Evolutionary conservation across 2,329 filamentous ascomycete genomes (phyloP).

Genomic region (Decorospora gaudefroyi): DNA sequence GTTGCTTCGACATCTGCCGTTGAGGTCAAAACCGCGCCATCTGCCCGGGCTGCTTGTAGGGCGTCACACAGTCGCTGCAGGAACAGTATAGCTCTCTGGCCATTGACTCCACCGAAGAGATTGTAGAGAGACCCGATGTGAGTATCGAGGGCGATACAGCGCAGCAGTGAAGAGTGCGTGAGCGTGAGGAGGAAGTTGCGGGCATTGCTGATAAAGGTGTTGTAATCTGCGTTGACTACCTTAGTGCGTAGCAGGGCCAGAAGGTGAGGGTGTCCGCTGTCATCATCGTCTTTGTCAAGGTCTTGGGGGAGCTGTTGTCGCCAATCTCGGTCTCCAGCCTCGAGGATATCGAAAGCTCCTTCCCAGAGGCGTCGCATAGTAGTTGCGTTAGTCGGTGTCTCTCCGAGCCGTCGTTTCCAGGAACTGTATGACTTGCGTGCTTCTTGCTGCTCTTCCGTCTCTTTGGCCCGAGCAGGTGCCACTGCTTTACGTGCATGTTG

Average conservation of each 20-base stretch:
- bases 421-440: conserved; percentile 32
- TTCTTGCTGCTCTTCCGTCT: conserved; percentile 29
- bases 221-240: background rate
- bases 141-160: conserved; percentile 45
- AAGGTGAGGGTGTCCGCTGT: conserved; percentile 37
- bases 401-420: conserved; percentile 38
- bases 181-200: conserved; percentile 35
- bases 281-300: conserved; percentile 36
- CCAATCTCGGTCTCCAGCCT: conserved; percentile 38
- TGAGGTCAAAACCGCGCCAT: background rate
- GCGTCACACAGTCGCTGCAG: conserved; percentile 32
- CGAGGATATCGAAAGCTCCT: conserved; percentile 33
- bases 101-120: conserved; percentile 42
- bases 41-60: conserved; percentile 1
- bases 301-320: conserved; percentile 41
- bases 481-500: conserved; percentile 1
- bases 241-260: conserved; percentile 26
- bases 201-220: conserved; percentile 11
- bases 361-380: conserved; percentile 35
- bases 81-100: conserved; percentile 39
- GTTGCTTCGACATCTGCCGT: background rate
- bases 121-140: conserved; percentile 44
- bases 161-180: conserved; percentile 41
- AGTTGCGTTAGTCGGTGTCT: conserved; percentile 17
- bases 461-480: conserved; percentile 7